These are phyloP conservation scores for Myrica gale DNA, from an alignment of 306 rosid species.

Conservation along the genomic window DNA sequence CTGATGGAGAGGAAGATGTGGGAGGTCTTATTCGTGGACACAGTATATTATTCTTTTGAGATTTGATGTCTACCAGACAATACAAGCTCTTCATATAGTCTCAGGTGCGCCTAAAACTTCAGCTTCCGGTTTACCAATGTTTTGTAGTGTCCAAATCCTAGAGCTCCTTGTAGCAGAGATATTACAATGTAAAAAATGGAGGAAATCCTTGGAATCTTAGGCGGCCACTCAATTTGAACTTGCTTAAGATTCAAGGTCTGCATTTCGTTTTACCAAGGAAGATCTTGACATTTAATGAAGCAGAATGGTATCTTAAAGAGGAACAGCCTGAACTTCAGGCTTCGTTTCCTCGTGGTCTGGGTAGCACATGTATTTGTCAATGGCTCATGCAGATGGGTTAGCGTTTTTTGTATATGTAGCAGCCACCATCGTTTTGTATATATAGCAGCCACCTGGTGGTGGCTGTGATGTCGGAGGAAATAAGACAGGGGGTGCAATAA, in stretches of 20 bases:
- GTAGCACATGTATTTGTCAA: not conserved
- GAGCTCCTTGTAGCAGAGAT: constrained; percentile 6
- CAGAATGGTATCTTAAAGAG: not conserved
- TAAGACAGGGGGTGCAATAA: not conserved
- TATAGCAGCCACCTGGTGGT: not conserved
- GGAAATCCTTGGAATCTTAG: not conserved
- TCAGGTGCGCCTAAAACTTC: constrained; percentile 48
- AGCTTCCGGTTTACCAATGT: not conserved
- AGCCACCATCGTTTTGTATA: not conserved
- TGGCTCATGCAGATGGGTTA: not conserved
- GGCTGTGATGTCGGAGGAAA: not conserved
- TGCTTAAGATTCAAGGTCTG: constrained; percentile 10
- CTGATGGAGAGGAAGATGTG: constrained; percentile 46
- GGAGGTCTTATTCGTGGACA: constrained; percentile 55
- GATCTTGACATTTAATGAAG: constrained; percentile 1
- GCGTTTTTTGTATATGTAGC: too few species aligned
- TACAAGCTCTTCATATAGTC: constrained; percentile 40
- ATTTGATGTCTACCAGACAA: constrained; percentile 52
- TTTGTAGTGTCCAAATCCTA: not conserved
- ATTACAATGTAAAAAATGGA: not conserved
- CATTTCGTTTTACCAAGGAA: not conserved
- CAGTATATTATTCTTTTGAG: constrained; percentile 50
- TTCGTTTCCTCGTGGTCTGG: not conserved
- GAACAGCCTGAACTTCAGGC: not conserved
- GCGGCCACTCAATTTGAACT: not conserved